Percentiles rank a stretch among this genome's conserved stretches.
Evolutionary conservation across 176 grass and related monocot genomes (phyloP).

Genomic region (Lolium multiflorum): DNA sequence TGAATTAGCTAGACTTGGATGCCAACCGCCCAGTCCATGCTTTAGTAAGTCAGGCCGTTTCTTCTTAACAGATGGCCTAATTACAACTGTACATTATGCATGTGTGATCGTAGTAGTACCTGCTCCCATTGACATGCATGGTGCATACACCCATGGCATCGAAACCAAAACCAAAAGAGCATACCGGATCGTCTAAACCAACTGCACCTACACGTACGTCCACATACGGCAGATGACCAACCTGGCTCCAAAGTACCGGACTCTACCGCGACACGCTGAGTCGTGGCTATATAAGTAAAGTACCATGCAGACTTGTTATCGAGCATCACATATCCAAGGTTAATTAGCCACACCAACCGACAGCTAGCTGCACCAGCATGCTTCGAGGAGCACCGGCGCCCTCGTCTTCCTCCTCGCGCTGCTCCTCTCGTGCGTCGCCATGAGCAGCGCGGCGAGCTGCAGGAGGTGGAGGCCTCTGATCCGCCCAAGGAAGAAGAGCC

Average conservation of each 20-base stretch:
- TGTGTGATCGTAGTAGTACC: background rate
- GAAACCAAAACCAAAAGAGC: background rate
- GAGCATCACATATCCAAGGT: background rate
- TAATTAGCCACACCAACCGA: too few relatives aligned
- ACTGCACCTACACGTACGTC: background rate
- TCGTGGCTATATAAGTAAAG: background rate
- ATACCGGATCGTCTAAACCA: background rate
- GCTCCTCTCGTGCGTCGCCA: background rate
- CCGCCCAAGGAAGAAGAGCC: slow-evolving; percentile 3
- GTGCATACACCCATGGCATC: background rate
- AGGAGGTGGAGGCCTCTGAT: background rate
- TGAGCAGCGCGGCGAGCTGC: slow-evolving; percentile 14
- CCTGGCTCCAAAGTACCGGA: background rate
- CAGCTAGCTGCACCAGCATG: slow-evolving; percentile 1
- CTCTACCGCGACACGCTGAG: background rate
- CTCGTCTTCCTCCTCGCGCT: background rate
- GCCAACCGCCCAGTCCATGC: too few relatives aligned
- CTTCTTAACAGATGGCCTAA: slow-evolving; percentile 24
- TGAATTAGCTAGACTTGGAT: too few relatives aligned
- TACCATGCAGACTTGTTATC: background rate
- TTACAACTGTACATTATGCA: background rate
- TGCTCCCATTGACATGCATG: background rate
- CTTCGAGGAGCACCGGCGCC: background rate
- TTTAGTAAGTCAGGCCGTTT: background rate
- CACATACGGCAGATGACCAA: background rate